Evolutionary conservation across 1,284 basidiomycete species (phyloP), one percentile per base, ranked within the genome.

Genomic region (Porodaedalea pini): DNA sequence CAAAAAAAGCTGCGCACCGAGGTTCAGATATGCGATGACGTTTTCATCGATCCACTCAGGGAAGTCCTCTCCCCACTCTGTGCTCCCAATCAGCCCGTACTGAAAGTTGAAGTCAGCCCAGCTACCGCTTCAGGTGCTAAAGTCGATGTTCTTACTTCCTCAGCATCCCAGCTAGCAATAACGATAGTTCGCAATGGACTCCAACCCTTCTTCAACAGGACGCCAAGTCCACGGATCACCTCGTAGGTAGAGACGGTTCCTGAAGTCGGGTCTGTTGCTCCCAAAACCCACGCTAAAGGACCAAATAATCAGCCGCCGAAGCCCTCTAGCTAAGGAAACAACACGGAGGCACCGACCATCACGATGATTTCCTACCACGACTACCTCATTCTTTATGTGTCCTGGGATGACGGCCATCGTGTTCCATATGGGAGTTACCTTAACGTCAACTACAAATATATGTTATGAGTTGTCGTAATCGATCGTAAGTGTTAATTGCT

Each of bases 41-140:
- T 94, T 79, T 47, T 82, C 72, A 40, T 79, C 76, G 58, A 96
- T 83, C 85, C 89, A 95, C 27, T 84, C 77, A 1, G 86, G 76
- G 69, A 94, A 96, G 69, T 96, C 92, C 72, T 95, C 94, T 8
- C 85, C 89, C 78, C 86, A 94, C 71, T 96, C 92, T 4, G 90
- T 94, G 64, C 85, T 87, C 10, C 94, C 94, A 45, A 97, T 75
- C 37, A 96, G 78, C 29, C 93, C 93, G 60, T 93, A 92, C 84
- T 92, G 60, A 8, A 56, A 32, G 31, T 4, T 32, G n/a, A 1
- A 32, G 15, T 21, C 8, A 21, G 27, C 19, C 17, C 15, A 1
- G 23, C 8, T 52, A 54, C 23, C 21, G 7, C 17, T 27, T 31
- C 41, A 25, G 11, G 19, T 15, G 10, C 25, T 3, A 4, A 6